These are phyloP conservation scores for Tylopilus cervinicoccineus DNA, from an alignment of 768 basidiomycete genomes.

Conservation along the genomic window DNA sequence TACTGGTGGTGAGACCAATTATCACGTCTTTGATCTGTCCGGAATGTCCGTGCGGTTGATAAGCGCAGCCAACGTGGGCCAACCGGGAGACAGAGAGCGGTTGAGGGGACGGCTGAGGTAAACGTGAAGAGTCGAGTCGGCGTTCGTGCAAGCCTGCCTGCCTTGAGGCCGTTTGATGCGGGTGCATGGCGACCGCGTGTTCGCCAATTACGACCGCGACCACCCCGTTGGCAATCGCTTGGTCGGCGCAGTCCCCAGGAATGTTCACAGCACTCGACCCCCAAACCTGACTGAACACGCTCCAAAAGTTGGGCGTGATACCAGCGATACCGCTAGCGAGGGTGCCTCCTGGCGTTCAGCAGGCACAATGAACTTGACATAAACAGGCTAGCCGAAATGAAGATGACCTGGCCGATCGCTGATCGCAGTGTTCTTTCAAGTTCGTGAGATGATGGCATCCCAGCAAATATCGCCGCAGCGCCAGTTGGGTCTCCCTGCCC, in stretches of 20 bases:
- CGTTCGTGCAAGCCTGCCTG: slow-evolving; percentile 24
- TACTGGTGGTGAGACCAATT: slow-evolving; percentile 6
- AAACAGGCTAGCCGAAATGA: slow-evolving; percentile 26
- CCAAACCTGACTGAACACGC: neutral
- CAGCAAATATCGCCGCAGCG: neutral
- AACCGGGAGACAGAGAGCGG: slow-evolving; percentile 5
- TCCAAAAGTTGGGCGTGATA: too few species aligned
- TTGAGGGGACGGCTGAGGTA: slow-evolving; percentile 27
- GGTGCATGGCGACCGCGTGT: slow-evolving; percentile 36
- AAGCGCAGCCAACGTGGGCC: slow-evolving; percentile 13
- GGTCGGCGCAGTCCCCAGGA: neutral
- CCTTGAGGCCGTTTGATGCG: slow-evolving; percentile 31
- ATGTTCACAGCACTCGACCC: slow-evolving; percentile 5
- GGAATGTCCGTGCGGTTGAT: slow-evolving; percentile 20
- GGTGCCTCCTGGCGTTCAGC: slow-evolving; percentile 1
- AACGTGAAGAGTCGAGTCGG: slow-evolving; percentile 25
- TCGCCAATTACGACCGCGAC: slow-evolving; percentile 26
- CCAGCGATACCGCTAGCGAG: slow-evolving; percentile 1
- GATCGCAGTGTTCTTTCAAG: slow-evolving; percentile 18
- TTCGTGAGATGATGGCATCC: neutral
- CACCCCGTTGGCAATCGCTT: slow-evolving; percentile 18
- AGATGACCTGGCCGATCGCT: slow-evolving; percentile 22
- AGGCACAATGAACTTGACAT: slow-evolving; percentile 17
- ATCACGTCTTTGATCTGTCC: slow-evolving; percentile 34
- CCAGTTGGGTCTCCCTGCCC: neutral